Evolutionary conservation across 208 protist species (phyloP).

Genomic region (Trichomonas vaginalis): DNA sequence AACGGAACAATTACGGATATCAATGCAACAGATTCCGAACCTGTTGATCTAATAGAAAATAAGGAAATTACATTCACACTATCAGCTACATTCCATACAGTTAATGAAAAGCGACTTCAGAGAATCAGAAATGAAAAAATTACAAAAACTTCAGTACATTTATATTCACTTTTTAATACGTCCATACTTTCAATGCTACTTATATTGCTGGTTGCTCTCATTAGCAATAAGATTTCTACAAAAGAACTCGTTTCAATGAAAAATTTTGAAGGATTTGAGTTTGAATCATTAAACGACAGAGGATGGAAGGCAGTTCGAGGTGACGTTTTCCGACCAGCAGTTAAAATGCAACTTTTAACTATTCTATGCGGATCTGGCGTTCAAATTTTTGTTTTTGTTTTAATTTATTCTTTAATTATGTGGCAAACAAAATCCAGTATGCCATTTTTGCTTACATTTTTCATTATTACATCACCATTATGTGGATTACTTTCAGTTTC

Average conservation of each 20-base stretch:
- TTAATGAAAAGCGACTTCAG: not conserved
- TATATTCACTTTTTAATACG: not conserved
- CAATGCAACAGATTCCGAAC: not conserved
- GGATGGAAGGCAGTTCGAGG: constrained; percentile 41
- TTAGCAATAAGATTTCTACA: not conserved
- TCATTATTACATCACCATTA: not conserved
- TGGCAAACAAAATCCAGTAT: not conserved
- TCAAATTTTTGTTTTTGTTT: not conserved
- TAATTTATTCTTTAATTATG: not conserved
- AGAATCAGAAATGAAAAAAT: not conserved
- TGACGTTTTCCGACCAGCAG: constrained; percentile 36
- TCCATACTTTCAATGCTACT: not conserved
- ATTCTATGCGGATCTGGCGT: not conserved
- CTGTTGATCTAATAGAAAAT: not conserved
- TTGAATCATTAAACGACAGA: constrained; percentile 9
- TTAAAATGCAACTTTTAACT: not conserved
- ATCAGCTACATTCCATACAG: not conserved
- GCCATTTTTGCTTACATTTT: not conserved
- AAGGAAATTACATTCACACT: not conserved
- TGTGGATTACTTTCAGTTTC: not conserved
- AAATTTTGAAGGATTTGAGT: not conserved
- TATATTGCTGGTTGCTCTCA: not conserved
- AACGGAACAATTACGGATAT: not conserved
- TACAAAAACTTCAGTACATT: not conserved
- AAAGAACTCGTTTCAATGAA: not conserved